These are phyloP conservation scores for Ustilaginoidea virens DNA, from an alignment of 2,329 filamentous ascomycete genomes.

Conservation along the genomic window DNA sequence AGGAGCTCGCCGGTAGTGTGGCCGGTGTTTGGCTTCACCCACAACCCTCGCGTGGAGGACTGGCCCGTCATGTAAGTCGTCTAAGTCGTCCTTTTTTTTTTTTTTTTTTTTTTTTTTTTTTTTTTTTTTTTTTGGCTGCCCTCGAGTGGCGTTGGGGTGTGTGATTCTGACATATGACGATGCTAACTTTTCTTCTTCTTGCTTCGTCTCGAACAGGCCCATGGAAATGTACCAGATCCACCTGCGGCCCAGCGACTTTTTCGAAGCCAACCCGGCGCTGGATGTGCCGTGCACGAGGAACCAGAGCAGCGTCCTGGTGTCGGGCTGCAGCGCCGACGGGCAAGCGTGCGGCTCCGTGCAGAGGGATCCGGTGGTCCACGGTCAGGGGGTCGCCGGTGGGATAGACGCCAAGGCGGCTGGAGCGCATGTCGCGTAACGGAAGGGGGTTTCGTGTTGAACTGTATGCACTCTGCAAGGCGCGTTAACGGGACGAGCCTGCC, in stretches of 20 bases:
- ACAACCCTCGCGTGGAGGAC: conserved; percentile 32
- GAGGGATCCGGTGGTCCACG: conserved; percentile 14
- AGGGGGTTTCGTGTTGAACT: neutral
- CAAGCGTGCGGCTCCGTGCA: conserved; percentile 11
- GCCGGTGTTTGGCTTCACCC: conserved; percentile 32
- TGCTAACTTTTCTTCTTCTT: too few relatives aligned
- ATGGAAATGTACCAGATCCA: conserved; percentile 32
- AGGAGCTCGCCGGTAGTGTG: conserved; percentile 24
- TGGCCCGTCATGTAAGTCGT: conserved; percentile 34
- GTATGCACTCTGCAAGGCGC: too few relatives aligned
- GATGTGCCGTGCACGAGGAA: conserved; percentile 25
- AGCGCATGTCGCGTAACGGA: conserved; percentile 7
- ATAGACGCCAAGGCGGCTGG: conserved; percentile 9
- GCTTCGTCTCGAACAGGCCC: conserved; percentile 19
- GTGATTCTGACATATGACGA: neutral
- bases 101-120: too few relatives aligned
- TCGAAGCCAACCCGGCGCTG: conserved; percentile 28
- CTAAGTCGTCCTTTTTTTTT: neutral
- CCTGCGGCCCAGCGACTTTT: conserved; percentile 26
- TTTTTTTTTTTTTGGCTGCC: too few relatives aligned
- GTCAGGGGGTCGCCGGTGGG: conserved; percentile 12
- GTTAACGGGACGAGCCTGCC: too few relatives aligned
- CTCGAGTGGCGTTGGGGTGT: too few relatives aligned
- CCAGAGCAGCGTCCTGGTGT: conserved; percentile 24
- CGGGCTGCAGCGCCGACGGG: conserved; percentile 14